Evolutionary conservation across 306 rosid species (phyloP).

Genomic region (Astragalus glycyphyllos): DNA sequence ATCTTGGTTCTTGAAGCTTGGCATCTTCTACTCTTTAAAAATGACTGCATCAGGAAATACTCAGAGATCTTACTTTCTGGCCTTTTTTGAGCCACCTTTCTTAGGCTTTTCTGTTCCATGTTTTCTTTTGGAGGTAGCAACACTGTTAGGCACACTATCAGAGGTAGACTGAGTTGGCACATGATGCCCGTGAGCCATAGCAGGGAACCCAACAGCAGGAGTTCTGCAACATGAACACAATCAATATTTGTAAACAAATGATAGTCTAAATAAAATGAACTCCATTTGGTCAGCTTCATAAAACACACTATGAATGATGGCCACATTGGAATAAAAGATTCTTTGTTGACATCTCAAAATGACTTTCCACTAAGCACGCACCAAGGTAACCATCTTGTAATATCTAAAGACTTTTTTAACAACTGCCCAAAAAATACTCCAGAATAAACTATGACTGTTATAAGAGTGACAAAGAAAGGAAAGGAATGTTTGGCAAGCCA

Average conservation of each 20-base stretch:
- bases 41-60: slow-evolving; percentile 43
- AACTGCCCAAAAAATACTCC: too few relatives aligned
- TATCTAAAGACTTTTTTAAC: too few relatives aligned
- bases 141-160: slow-evolving; percentile 47
- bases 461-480: neutral
- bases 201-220: slow-evolving; percentile 99
- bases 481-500: neutral
- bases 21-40: slow-evolving; percentile 69
- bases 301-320: slow-evolving; percentile 12
- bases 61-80: slow-evolving; percentile 51
- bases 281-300: too few relatives aligned
- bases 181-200: slow-evolving; percentile 85
- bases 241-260: slow-evolving; percentile 32
- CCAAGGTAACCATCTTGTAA: neutral
- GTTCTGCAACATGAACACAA: slow-evolving; percentile 63
- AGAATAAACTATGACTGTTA: neutral
- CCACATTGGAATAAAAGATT: neutral
- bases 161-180: slow-evolving; percentile 66
- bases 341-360: slow-evolving; percentile 22
- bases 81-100: slow-evolving; percentile 60
- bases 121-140: slow-evolving; percentile 47
- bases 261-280: slow-evolving; percentile 2
- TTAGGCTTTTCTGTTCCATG: slow-evolving; percentile 52
- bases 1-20: slow-evolving; percentile 76
- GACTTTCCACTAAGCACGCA: neutral